These are phyloP conservation scores for Rhizophagus clarus DNA, from an alignment of 192 early-diverging fungal genomes.

Conservation along the genomic window DNA sequence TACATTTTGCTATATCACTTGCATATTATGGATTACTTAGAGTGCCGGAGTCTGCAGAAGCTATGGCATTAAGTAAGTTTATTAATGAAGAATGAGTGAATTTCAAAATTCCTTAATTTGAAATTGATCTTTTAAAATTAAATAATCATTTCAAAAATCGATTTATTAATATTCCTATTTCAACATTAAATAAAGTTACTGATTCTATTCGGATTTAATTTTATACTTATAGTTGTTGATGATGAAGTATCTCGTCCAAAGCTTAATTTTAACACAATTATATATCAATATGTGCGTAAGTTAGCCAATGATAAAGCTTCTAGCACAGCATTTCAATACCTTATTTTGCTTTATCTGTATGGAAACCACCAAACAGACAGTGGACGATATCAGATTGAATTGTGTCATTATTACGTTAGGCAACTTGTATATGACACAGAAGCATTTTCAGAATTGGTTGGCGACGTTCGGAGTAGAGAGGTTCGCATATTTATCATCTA, in stretches of 20 bases:
- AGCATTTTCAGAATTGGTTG: slow-evolving; percentile 10
- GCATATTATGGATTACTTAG: slow-evolving; percentile 78
- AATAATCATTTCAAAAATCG: too few species aligned
- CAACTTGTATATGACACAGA: slow-evolving; percentile 29
- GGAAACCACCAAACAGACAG: neutral
- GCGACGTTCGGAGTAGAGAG: neutral
- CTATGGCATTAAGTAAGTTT: slow-evolving; percentile 37
- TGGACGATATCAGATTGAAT: slow-evolving; percentile 20
- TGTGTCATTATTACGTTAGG: slow-evolving; percentile 22
- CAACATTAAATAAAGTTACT: neutral
- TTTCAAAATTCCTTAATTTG: neutral
- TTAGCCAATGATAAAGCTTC: neutral
- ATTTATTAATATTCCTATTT: too few species aligned
- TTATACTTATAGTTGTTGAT: slow-evolving; percentile 37
- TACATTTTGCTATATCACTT: slow-evolving; percentile 88
- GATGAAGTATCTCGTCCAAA: slow-evolving; percentile 34
- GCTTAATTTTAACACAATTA: slow-evolving; percentile 33
- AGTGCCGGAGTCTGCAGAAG: slow-evolving; percentile 59
- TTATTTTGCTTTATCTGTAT: slow-evolving; percentile 23
- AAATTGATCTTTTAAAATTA: too few species aligned
- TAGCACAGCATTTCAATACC: slow-evolving; percentile 14
- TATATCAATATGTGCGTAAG: neutral
- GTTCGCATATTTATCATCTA: neutral
- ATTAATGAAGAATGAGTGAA: neutral
- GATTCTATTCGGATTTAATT: slow-evolving; percentile 32